Base-by-base conservation (phyloP, 257 asterid genomes). In the Fraxinus anomala region DNA sequence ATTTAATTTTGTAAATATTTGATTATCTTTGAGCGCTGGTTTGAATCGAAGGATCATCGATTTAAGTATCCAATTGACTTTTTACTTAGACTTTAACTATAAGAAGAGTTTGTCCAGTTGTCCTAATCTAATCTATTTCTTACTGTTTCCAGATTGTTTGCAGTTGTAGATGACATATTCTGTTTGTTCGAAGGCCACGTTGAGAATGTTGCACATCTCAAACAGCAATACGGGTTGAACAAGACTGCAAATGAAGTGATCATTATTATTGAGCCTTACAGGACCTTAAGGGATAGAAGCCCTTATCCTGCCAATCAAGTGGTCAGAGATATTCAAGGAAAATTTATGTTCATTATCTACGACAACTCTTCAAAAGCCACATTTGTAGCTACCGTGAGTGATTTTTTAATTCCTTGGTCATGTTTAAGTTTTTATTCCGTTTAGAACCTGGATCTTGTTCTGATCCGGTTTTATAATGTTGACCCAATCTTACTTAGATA, bases 281-380 rank as follows among this genome's bases (percentile, higher is more conserved):
- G 99, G 79, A 90, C 92, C n/a, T 85, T 95, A 91, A 90, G 98
- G 85, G 99, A 95, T 72, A 82, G 99, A 85, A 97, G 99, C 72
- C 99, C 98, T 75, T 93, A 93, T 73, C 99, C 99, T 26, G 89
- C 97, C 3, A 92, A 89, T 81, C 99, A 95, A 81, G 98, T 95
- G 12, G 96, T 95, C 82, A 93, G 89, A 36, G 99, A 86, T 80
- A 87, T 95, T 69, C 87, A 85, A 34, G 99, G 99, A 78, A 95
- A 90, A 73, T 91, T 89, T 47, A 90, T 97, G 1, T 93, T 95
- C 65, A 34, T 93, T 74, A 90, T 95, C 68, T 95, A 80, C 24
- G 98, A 91, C 78, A 68, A 84, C 69, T 34, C 96, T 74, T 65
- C 36, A 33, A 33, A 33, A 33, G 5, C 36, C 36, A 33, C 36